Evolutionary conservation across 805 yeast genomes (phyloP).

Genomic region (Wickerhamiella sorbophila): DNA sequence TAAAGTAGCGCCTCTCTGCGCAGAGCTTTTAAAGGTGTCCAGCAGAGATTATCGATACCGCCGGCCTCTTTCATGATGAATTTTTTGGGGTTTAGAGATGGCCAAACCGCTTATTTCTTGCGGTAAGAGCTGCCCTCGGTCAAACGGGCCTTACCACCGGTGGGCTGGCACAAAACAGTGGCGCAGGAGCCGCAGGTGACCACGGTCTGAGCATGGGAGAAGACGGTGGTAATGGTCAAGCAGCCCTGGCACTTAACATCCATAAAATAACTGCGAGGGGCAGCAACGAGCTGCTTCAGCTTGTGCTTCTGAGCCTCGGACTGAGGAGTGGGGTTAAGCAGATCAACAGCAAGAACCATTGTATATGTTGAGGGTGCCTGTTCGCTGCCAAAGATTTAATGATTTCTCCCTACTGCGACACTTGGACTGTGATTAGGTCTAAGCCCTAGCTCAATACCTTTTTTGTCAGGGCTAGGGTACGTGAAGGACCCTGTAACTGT

Average conservation of each 20-base stretch:
- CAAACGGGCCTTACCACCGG: constrained; percentile 99
- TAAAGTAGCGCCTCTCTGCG: neutral
- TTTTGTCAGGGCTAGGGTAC: too few relatives aligned
- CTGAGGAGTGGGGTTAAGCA: constrained; percentile 95
- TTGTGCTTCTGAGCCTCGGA: constrained; percentile 95
- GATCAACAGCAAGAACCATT: constrained; percentile 95
- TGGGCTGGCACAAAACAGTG: constrained; percentile 95
- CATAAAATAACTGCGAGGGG: constrained; percentile 99
- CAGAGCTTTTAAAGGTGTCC: neutral
- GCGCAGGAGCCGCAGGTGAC: constrained; percentile 99
- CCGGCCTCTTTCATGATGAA: neutral
- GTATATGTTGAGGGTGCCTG: constrained; percentile 3
- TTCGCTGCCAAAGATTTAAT: neutral
- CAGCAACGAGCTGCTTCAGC: constrained; percentile 91
- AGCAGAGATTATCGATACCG: neutral
- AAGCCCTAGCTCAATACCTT: constrained; percentile 1
- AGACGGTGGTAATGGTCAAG: constrained; percentile 96
- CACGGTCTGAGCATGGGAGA: constrained; percentile 99
- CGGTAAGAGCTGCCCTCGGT: constrained; percentile 99
- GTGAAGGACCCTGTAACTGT: too few relatives aligned
- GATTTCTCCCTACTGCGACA: neutral
- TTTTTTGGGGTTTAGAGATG: neutral
- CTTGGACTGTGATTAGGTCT: constrained; percentile 1
- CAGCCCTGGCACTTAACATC: constrained; percentile 99
- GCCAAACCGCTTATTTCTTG: constrained; percentile 56